Base-by-base conservation (phyloP, 768 basidiomycete species). In the Leccinellum rugosiceps region DNA sequence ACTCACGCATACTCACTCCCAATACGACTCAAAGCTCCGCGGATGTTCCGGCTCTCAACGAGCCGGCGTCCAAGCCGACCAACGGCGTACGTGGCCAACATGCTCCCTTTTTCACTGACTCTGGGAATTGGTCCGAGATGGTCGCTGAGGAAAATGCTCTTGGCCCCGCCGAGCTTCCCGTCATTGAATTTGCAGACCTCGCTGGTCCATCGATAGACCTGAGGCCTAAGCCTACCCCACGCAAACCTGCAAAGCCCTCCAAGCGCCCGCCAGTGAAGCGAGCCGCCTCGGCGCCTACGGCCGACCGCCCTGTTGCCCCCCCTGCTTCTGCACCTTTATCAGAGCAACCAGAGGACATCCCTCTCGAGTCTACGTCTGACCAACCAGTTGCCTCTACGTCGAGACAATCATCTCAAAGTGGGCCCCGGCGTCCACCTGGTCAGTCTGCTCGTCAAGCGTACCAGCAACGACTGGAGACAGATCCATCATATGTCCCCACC, bases 401-500 rank as follows among this genome's bases (percentile, higher is more conserved):
- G 23, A 71, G 70, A 54, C 69, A 69, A 19, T 62, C 58, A 19
- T 64, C 72, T 58, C 55, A 61, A 50, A 63, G 50, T 32, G 51
- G 60, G 6, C 61, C 62, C 50, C 69, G 67, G 50, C 80, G 79
- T 15, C 74, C 75, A 21, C 63, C 77, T 3, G 82, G 82, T 4
- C 85, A 83, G 57, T 80, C 83, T 23, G 90, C 86, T 38, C 89
- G 94, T 49, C 91, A 94, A 69, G 89, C 85, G 19, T 96, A 97
- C 72, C 87, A 92, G 60, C 82, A 90, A 61, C 85, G 87, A 30
- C 77, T 96, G 25, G 87, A 92, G 56, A 77, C 74, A 11, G 94
- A 97, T 69, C 94, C 94, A 2, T 90, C 92, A 2, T 94, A 87
- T 69, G 89, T 92, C 28, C 94, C 94, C 23, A 88, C 86, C 25